phyloP scores from a whole-genome alignment of 805 yeast species.

The Candida lessepsii region DNA sequence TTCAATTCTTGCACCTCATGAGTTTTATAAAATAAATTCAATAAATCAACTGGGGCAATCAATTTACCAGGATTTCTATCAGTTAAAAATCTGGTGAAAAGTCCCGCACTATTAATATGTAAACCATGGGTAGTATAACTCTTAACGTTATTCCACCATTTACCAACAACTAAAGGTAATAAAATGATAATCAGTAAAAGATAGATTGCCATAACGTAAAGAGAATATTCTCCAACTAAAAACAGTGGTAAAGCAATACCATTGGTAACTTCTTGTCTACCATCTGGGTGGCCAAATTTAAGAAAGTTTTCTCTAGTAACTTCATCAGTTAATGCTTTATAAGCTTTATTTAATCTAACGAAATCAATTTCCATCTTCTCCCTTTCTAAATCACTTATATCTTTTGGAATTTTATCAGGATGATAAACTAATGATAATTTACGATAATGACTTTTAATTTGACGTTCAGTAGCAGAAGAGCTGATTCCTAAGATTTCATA shows the following conservation, averaged over 20 bases:
- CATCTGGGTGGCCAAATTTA: slow-evolving; percentile 96
- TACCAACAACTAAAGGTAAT: slow-evolving; percentile 76
- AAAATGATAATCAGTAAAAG: slow-evolving; percentile 71
- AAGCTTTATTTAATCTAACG: slow-evolving; percentile 85
- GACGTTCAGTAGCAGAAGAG: slow-evolving; percentile 65
- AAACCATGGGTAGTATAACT: slow-evolving; percentile 79
- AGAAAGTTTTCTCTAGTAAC: slow-evolving; percentile 74
- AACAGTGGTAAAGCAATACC: slow-evolving; percentile 96
- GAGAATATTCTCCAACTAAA: slow-evolving; percentile 74
- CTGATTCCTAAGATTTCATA: slow-evolving; percentile 80
- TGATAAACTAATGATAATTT: slow-evolving; percentile 85
- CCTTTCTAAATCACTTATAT: slow-evolving; percentile 55
- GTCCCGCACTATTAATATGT: slow-evolving; percentile 78
- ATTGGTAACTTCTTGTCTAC: slow-evolving; percentile 84
- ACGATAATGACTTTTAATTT: slow-evolving; percentile 78
- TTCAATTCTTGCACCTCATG: slow-evolving; percentile 57
- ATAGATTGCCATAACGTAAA: slow-evolving; percentile 60
- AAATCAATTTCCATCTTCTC: slow-evolving; percentile 67
- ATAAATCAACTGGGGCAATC: slow-evolving; percentile 55
- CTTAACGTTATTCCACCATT: slow-evolving; percentile 88
- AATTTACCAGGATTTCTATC: slow-evolving; percentile 72
- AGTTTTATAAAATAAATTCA: slow-evolving; percentile 62
- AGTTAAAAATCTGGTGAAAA: slow-evolving; percentile 66
- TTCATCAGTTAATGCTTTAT: slow-evolving; percentile 93
- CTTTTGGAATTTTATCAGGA: slow-evolving; percentile 84